Conservation (phyloP, 208 protist species). For the Strigomonas culicis region DNA sequence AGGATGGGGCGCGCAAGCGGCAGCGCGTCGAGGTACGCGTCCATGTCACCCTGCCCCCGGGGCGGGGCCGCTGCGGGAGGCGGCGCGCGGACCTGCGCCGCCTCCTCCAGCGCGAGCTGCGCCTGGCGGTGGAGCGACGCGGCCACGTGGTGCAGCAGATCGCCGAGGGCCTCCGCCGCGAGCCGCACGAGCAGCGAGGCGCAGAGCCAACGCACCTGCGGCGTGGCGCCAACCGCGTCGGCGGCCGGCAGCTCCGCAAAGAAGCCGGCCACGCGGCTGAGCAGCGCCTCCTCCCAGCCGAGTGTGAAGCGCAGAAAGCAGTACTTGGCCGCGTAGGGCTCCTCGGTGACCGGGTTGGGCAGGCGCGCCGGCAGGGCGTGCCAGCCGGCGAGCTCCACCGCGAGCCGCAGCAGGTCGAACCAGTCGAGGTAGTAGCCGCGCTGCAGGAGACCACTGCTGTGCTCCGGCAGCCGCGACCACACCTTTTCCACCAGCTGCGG, state of each 20-base stretch:
- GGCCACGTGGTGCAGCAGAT: constrained; percentile 66
- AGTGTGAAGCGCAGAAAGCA: constrained; percentile 78
- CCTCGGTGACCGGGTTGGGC: constrained; percentile 65
- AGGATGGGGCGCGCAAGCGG: constrained; percentile 22
- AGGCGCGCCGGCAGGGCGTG: constrained; percentile 43
- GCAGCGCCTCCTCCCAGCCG: constrained; percentile 29
- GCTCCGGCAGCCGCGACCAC: constrained; percentile 76
- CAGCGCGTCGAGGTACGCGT: constrained; percentile 23
- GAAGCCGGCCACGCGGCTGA: constrained; percentile 12
- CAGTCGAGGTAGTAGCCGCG: constrained; percentile 67
- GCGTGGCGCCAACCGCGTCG: constrained; percentile 2
- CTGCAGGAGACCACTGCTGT: constrained; percentile 46
- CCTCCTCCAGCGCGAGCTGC: constrained; percentile 51
- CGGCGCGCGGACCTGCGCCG: constrained; percentile 1
- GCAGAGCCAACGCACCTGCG: constrained; percentile 65
- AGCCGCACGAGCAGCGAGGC: constrained; percentile 67
- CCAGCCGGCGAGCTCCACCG: constrained; percentile 54
- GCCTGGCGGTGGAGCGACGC: constrained; percentile 58
- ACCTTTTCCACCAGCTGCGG: constrained; percentile 69
- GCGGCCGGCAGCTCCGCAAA: background rate
- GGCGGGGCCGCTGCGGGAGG: background rate
- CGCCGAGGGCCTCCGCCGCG: constrained; percentile 66
- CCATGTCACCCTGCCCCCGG: constrained; percentile 18
- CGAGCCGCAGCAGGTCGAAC: constrained; percentile 67
- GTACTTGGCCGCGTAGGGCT: constrained; percentile 68